A percentile compares a stretch with the other conserved stretches of the same genome.
phyloP scores from a whole-genome alignment of 1,284 basidiomycete genomes.

The Puccinia novopanici region DNA sequence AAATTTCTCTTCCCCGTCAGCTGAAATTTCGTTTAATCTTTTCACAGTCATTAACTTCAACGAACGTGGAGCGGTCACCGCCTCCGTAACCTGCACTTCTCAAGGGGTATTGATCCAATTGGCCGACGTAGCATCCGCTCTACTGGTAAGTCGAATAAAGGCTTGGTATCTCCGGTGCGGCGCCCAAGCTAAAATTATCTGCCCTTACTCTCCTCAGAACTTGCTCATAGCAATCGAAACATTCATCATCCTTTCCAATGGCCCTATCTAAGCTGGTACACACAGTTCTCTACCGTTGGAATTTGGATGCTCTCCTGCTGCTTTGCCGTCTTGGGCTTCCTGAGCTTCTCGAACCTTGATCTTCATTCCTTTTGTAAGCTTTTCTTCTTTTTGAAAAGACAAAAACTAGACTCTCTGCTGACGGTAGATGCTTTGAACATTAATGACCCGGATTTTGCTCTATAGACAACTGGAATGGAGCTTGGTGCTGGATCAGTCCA shows the following conservation, averaged over 20 bases:
- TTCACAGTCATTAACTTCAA: neutral
- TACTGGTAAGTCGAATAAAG: constrained; percentile 15
- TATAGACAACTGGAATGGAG: constrained; percentile 32
- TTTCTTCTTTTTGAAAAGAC: too few relatives aligned
- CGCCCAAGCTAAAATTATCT: neutral
- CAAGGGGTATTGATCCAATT: constrained; percentile 42
- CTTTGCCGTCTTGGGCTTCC: constrained; percentile 19
- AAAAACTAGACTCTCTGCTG: too few relatives aligned
- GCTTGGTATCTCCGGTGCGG: neutral
- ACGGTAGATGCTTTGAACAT: neutral
- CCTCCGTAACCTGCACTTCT: constrained; percentile 18
- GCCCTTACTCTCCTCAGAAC: neutral
- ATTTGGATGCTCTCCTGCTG: constrained; percentile 30
- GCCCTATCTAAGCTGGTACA: constrained; percentile 3
- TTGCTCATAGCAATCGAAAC: constrained; percentile 40
- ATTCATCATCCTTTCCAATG: constrained; percentile 32
- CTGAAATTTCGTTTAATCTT: neutral
- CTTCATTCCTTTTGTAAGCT: constrained; percentile 27
- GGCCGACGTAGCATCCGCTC: constrained; percentile 31
- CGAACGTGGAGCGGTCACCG: neutral
- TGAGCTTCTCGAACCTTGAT: constrained; percentile 23
- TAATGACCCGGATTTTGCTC: too few relatives aligned
- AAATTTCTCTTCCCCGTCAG: too few relatives aligned
- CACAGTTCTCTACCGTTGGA: constrained; percentile 12
- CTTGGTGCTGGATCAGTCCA: constrained; percentile 38